Percentiles rank a stretch among this genome's conserved stretches.
Evolutionary conservation across 176 grass and related monocot species (phyloP).

Genomic region (Chloris gayana): DNA sequence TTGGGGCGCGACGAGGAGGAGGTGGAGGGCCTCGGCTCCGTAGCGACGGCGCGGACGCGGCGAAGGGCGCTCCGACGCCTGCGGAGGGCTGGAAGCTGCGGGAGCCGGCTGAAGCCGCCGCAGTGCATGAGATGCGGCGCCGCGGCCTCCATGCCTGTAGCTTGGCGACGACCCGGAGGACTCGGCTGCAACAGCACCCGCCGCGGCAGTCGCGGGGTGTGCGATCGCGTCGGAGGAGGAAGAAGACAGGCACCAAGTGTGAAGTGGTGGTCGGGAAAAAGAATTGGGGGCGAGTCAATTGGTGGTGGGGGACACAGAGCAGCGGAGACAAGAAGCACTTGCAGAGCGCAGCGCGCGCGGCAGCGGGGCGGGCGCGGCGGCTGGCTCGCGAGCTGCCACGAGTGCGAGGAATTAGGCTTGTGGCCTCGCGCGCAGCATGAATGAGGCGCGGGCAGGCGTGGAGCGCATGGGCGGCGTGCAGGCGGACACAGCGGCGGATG

Average conservation of each 20-base stretch:
- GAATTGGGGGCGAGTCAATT: background rate
- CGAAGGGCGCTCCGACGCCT: background rate
- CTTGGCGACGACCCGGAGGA: background rate
- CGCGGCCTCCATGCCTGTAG: conserved; percentile 51
- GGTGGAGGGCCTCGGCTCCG: conserved; percentile 53
- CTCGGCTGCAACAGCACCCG: background rate
- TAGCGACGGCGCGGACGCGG: conserved; percentile 70
- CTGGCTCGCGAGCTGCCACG: conserved; percentile 36
- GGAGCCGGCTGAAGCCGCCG: conserved; percentile 55
- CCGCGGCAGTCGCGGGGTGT: background rate
- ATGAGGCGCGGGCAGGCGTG: background rate
- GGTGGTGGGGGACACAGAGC: background rate
- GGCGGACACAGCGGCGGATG: conserved; percentile 4
- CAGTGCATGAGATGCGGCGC: conserved; percentile 70
- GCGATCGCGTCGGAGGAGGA: background rate
- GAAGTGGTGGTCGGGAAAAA: background rate
- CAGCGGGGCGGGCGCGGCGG: background rate
- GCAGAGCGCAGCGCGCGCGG: background rate
- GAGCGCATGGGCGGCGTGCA: conserved; percentile 13
- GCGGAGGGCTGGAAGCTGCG: conserved; percentile 27
- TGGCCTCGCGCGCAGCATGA: background rate
- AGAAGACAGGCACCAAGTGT: background rate
- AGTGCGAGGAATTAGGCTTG: background rate
- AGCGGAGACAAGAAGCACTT: background rate
- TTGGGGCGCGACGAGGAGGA: background rate